Evolutionary conservation across 169 alveolate genomes (phyloP).

Genomic region (Plasmodium inui): DNA sequence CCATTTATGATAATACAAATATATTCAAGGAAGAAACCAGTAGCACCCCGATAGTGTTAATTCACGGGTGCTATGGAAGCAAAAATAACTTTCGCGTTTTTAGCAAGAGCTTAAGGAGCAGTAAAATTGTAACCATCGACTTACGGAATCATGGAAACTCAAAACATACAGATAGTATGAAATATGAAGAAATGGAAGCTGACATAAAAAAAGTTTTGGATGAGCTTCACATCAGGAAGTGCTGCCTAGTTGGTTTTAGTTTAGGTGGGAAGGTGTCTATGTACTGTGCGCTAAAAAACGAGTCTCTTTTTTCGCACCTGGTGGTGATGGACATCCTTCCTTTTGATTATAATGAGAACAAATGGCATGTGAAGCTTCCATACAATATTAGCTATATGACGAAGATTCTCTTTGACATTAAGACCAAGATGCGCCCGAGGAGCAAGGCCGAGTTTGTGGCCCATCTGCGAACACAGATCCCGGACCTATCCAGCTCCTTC

Average conservation of each 20-base stretch:
- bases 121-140: constrained; percentile 48
- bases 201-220: constrained; percentile 48
- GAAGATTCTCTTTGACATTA: constrained; percentile 20
- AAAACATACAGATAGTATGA: constrained; percentile 57
- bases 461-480: constrained; percentile 13
- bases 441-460: constrained; percentile 21
- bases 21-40: constrained; percentile 52
- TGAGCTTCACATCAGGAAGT: constrained; percentile 25
- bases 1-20: constrained; percentile 31
- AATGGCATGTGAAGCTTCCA: constrained; percentile 9
- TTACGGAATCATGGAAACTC: constrained; percentile 74
- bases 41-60: constrained; percentile 24
- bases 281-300: constrained; percentile 68
- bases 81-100: constrained; percentile 44
- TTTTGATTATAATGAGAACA: constrained; percentile 23
- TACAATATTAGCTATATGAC: constrained; percentile 33
- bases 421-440: constrained; percentile 31
- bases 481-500: constrained; percentile 41
- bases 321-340: constrained; percentile 71
- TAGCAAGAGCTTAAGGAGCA: constrained; percentile 45
- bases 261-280: constrained; percentile 69
- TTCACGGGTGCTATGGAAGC: constrained; percentile 73
- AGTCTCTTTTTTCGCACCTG: constrained; percentile 32
- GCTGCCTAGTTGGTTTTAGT: constrained; percentile 73
- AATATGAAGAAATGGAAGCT: constrained; percentile 58